Conservation (phyloP, 106 monocot genomes). For the Ottelia alismoides region DNA sequence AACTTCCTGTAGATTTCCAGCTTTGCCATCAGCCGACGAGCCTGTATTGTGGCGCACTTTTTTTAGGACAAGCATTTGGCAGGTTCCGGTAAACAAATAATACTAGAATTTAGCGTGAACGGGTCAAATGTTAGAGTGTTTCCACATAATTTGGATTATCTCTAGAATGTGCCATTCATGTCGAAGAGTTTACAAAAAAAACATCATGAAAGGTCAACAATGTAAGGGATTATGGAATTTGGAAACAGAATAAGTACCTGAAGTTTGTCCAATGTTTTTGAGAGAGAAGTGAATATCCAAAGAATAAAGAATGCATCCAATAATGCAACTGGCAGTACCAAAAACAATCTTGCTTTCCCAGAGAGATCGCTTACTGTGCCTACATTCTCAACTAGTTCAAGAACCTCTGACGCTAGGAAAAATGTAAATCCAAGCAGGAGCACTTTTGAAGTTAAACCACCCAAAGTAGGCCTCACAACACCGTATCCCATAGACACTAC, state of each 20-base stretch:
- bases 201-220: too few species aligned
- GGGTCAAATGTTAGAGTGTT: too few species aligned
- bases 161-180: too few species aligned
- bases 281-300: constrained; percentile 94
- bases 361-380: constrained; percentile 85
- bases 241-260: too few species aligned
- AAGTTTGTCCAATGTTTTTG: constrained; percentile 85
- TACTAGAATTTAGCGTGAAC: too few species aligned
- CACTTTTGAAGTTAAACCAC: constrained; percentile 89
- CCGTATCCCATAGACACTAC: constrained; percentile 96
- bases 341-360: constrained; percentile 81
- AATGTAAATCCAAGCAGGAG: constrained; percentile 88
- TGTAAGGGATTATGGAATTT: too few species aligned
- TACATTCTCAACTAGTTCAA: constrained; percentile 89
- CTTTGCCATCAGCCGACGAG: constrained; percentile 66
- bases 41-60: too few species aligned
- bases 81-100: too few species aligned
- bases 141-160: too few species aligned
- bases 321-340: constrained; percentile 77
- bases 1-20: constrained; percentile 90
- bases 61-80: too few species aligned
- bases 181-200: too few species aligned
- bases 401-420: constrained; percentile 83
- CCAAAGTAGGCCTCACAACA: constrained; percentile 87
- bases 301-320: constrained; percentile 95